phyloP scores from a whole-genome alignment of 176 grass and related monocot species.

The Neostapfia colusana region DNA sequence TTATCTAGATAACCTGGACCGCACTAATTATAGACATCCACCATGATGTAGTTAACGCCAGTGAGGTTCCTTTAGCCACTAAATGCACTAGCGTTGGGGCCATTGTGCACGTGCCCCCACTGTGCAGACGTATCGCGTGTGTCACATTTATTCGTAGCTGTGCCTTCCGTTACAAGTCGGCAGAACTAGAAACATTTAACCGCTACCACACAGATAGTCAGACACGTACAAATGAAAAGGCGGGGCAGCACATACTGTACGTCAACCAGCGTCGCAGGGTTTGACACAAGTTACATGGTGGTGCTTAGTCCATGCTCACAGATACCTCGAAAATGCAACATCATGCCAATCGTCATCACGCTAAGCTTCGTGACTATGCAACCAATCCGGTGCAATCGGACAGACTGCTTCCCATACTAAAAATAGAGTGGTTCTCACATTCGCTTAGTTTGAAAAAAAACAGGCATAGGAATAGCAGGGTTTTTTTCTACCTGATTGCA shows the following conservation, averaged over 20 bases:
- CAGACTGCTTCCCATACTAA: background rate
- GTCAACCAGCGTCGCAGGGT: background rate
- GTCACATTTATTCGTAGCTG: background rate
- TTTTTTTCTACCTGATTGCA: background rate
- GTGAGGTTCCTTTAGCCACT: background rate
- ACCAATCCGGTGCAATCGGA: background rate
- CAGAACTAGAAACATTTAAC: slow-evolving; percentile 25
- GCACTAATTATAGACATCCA: background rate
- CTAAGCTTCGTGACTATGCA: background rate
- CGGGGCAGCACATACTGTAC: background rate
- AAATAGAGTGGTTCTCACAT: background rate
- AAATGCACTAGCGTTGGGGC: background rate
- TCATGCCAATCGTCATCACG: background rate
- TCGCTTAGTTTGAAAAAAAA: background rate
- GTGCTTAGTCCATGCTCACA: background rate
- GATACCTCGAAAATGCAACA: background rate
- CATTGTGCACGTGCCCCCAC: background rate
- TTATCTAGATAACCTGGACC: background rate
- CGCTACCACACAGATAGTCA: background rate
- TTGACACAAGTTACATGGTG: slow-evolving; percentile 1
- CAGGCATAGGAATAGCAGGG: background rate
- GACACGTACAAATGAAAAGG: slow-evolving; percentile 2
- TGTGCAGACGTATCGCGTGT: background rate
- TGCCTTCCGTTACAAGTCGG: background rate
- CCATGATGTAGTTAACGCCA: background rate